A percentile compares a stretch with the other conserved stretches of the same genome.
Evolutionary conservation across 2,329 filamentous ascomycete species (phyloP).

Genomic region (Fusarium illudens): DNA sequence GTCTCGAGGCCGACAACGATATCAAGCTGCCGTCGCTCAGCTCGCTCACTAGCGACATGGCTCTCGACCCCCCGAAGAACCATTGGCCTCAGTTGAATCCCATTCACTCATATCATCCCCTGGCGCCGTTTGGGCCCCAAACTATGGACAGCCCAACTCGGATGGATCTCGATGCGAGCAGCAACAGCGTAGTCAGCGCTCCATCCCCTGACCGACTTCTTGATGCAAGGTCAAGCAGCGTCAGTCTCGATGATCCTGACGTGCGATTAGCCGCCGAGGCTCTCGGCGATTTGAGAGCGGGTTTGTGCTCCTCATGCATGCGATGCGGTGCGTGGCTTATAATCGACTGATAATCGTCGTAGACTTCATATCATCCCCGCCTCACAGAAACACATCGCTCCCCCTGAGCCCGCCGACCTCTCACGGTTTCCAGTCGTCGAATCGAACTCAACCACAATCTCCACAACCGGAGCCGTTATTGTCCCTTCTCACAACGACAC

Average conservation of each 20-base stretch:
- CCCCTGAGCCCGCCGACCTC: constrained; percentile 49
- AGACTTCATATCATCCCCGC: constrained; percentile 75
- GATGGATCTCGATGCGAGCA: constrained; percentile 59
- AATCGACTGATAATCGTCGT: constrained; percentile 25
- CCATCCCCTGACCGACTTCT: constrained; percentile 57
- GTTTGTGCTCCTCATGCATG: constrained; percentile 52
- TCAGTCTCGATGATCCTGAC: constrained; percentile 71
- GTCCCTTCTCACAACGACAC: constrained; percentile 85
- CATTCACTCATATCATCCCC: constrained; percentile 54
- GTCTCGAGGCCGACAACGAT: constrained; percentile 40
- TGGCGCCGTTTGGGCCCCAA: constrained; percentile 41
- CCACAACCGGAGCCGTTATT: constrained; percentile 80
- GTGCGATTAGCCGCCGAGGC: constrained; percentile 78
- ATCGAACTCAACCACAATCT: constrained; percentile 46
- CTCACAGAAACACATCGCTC: constrained; percentile 53
- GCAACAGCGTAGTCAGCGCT: constrained; percentile 52
- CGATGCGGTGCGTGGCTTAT: constrained; percentile 4
- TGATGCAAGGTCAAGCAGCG: constrained; percentile 58
- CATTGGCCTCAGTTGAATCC: constrained; percentile 61
- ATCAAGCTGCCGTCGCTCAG: constrained; percentile 50
- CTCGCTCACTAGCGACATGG: constrained; percentile 45
- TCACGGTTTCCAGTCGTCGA: constrained; percentile 45
- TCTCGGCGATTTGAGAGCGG: constrained; percentile 76
- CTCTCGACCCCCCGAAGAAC: constrained; percentile 33
- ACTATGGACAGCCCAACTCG: constrained; percentile 55